A percentile compares a stretch with the other conserved stretches of the same genome.
Conservation (phyloP, 768 basidiomycete species). For the Phanerochaete sordida region DNA sequence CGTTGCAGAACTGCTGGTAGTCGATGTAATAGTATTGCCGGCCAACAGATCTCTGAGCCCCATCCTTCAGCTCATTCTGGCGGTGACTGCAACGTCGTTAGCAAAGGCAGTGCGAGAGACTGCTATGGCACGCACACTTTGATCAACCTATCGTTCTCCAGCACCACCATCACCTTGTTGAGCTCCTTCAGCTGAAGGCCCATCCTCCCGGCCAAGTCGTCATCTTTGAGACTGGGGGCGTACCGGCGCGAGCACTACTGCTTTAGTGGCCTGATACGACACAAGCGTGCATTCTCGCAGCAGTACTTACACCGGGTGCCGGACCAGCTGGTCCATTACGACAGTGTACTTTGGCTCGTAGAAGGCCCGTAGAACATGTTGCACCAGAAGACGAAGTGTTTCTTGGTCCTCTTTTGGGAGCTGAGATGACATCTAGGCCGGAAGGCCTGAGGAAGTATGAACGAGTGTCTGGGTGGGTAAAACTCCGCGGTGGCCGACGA, state of each 20-base stretch:
- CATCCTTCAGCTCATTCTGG: conserved; percentile 89
- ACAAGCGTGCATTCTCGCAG: conserved; percentile 21
- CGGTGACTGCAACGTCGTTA: conserved; percentile 55
- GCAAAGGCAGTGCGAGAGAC: background rate
- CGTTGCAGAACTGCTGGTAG: conserved; percentile 93
- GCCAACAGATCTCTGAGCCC: conserved; percentile 81
- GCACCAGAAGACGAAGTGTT: conserved; percentile 81
- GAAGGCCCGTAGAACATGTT: conserved; percentile 90
- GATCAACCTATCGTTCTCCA: conserved; percentile 76
- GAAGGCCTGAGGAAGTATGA: conserved; percentile 4
- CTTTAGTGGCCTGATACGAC: conserved; percentile 13
- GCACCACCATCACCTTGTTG: conserved; percentile 81
- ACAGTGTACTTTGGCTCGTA: conserved; percentile 92
- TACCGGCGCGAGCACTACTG: background rate
- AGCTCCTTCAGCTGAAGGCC: conserved; percentile 88
- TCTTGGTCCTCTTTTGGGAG: conserved; percentile 76
- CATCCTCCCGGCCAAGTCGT: conserved; percentile 88
- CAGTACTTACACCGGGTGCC: conserved; percentile 89
- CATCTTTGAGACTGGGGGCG: conserved; percentile 75
- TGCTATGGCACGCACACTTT: conserved; percentile 52
- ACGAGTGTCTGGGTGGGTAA: background rate
- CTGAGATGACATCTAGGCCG: conserved; percentile 25
- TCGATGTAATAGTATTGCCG: conserved; percentile 97
- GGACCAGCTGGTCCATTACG: conserved; percentile 90
- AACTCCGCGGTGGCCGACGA: background rate